Conservation (phyloP, 1,284 basidiomycete species). For the Waitea zeae region DNA sequence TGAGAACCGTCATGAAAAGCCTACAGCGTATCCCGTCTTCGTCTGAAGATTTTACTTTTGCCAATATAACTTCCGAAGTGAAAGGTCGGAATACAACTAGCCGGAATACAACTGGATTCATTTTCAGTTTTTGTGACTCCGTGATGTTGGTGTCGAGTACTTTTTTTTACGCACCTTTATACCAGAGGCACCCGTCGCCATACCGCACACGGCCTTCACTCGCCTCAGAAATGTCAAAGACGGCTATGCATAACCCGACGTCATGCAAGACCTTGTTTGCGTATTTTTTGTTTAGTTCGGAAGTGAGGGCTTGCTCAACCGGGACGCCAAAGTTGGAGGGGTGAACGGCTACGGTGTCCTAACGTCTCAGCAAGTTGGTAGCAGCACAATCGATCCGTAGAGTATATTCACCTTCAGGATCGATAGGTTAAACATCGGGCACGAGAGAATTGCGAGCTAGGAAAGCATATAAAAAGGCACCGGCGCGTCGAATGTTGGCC, state of each 20-base stretch:
- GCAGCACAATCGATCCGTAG: background rate
- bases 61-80: conserved; percentile 77
- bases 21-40: conserved; percentile 69
- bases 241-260: conserved; percentile 78
- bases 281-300: conserved; percentile 85
- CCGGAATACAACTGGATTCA: conserved; percentile 62
- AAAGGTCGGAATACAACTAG: conserved; percentile 89
- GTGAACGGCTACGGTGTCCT: conserved; percentile 70
- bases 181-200: conserved; percentile 90
- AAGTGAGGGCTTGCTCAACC: conserved; percentile 53
- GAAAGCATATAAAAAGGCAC: too few species aligned
- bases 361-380: too few species aligned
- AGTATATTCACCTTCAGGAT: background rate
- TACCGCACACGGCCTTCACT: conserved; percentile 89
- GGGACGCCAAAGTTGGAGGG: conserved; percentile 60
- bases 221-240: conserved; percentile 75
- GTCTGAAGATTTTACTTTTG: conserved; percentile 74
- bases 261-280: conserved; percentile 87
- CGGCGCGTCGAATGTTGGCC: too few species aligned
- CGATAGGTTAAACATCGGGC: background rate
- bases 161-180: conserved; percentile 68
- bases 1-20: conserved; percentile 10
- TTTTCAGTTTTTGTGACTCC: too few species aligned
- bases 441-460: too few species aligned
- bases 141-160: background rate